phyloP scores from a whole-genome alignment of 331 rosid species.

The Pyrus hybrid region DNA sequence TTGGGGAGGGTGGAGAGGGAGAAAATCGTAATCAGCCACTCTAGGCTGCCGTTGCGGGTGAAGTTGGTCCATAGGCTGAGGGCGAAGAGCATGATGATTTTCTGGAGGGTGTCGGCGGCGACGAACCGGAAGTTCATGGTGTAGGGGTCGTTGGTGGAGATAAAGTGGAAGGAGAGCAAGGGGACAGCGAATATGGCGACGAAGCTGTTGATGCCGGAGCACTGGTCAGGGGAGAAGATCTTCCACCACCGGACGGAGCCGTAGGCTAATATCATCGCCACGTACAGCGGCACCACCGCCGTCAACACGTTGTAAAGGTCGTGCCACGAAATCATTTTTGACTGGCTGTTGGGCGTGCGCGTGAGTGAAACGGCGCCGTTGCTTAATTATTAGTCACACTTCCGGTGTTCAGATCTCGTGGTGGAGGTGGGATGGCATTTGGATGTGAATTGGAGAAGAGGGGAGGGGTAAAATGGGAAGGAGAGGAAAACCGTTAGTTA shows the following conservation, averaged over 20 bases:
- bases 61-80: constrained; percentile 65
- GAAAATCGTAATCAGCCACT: constrained; percentile 91
- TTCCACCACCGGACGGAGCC: constrained; percentile 99
- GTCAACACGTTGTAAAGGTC: constrained; percentile 76
- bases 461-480: constrained; percentile 30
- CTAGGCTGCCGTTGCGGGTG: constrained; percentile 71
- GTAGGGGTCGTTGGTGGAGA: constrained; percentile 68
- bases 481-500: constrained; percentile 45
- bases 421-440: constrained; percentile 16
- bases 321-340: constrained; percentile 52
- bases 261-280: constrained; percentile 93
- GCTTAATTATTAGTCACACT: neutral
- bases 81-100: constrained; percentile 67
- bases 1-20: constrained; percentile 90
- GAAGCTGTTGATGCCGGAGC: constrained; percentile 96
- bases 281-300: constrained; percentile 87
- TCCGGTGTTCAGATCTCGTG: neutral
- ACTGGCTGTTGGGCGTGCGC: neutral
- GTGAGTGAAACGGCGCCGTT: neutral
- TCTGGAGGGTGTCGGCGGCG: constrained; percentile 90
- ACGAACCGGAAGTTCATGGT: constrained; percentile 78
- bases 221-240: constrained; percentile 95
- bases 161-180: constrained; percentile 84
- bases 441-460: constrained; percentile 6
- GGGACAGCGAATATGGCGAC: constrained; percentile 92